A percentile compares a stretch with the other conserved stretches of the same genome.
Evolutionary conservation across 225 moss, liverwort and hornwort species (phyloP).

Genomic region (Asterella californica): DNA sequence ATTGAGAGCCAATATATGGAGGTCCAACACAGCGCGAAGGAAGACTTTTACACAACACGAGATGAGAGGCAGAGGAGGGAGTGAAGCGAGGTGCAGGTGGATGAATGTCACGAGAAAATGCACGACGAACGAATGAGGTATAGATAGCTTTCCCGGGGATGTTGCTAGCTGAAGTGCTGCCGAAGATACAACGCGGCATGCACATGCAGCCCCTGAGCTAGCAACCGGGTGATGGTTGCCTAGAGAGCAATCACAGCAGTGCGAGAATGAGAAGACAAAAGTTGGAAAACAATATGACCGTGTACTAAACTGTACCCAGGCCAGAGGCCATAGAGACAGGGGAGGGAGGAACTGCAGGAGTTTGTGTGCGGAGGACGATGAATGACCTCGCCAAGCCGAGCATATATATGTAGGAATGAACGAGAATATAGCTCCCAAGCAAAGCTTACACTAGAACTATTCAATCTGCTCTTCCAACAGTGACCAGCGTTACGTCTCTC

Average conservation of each 20-base stretch:
- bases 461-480: not conserved
- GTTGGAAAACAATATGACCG: not conserved
- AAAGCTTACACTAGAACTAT: not conserved
- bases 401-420: not conserved
- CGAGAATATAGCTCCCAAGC: not conserved
- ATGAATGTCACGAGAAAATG: not conserved
- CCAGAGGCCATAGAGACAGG: not conserved
- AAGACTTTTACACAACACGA: not conserved
- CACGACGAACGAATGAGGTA: not conserved
- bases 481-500: not conserved
- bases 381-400: not conserved
- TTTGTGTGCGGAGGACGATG: slow-evolving; percentile 1
- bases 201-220: slow-evolving; percentile 9
- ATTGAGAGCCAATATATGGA: not conserved
- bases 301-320: slow-evolving; percentile 3
- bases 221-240: slow-evolving; percentile 1
- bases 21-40: not conserved
- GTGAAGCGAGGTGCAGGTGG: not conserved
- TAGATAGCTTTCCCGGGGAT: not conserved
- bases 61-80: not conserved
- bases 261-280: not conserved
- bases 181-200: not conserved
- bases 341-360: slow-evolving; percentile 1
- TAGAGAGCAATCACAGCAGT: slow-evolving; percentile 3
- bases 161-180: slow-evolving; percentile 10